Percentiles rank a stretch among this genome's conserved stretches.
Conservation (phyloP, 148 eudicot genomes). For the Rhododendron molle region DNA sequence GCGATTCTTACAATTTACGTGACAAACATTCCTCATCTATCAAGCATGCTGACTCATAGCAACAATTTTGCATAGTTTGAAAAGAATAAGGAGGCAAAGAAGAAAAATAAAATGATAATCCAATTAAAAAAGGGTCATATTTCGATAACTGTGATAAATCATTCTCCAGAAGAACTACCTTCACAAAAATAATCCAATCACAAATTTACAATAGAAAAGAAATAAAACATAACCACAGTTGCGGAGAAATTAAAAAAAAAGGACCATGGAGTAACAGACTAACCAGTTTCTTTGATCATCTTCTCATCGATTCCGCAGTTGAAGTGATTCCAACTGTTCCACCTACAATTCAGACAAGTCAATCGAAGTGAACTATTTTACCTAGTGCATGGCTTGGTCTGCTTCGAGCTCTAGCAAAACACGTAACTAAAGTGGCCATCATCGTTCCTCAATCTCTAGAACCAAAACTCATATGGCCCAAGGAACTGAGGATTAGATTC, state of each 20-base stretch:
- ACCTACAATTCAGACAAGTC: conserved; percentile 20
- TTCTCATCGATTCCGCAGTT: conserved; percentile 35
- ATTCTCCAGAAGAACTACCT: neutral
- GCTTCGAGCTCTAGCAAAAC: neutral
- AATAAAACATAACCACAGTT: neutral
- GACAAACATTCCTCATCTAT: neutral
- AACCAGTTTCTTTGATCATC: conserved; percentile 42
- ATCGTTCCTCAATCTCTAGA: neutral
- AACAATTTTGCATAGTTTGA: neutral
- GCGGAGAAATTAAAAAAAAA: neutral
- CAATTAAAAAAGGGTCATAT: neutral
- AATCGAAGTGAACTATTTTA: neutral
- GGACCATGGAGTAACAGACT: neutral
- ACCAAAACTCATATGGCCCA: neutral
- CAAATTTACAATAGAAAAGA: neutral
- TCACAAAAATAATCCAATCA: neutral
- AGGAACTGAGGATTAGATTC: neutral
- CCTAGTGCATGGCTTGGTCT: neutral
- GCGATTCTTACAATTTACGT: neutral
- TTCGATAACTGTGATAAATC: neutral
- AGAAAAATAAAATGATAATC: neutral
- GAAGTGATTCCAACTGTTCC: conserved; percentile 69
- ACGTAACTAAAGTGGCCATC: neutral
- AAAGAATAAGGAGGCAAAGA: neutral
- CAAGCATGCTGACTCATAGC: neutral